Conservation (phyloP, 2,329 filamentous ascomycete genomes). For the Sporothrix brunneoviolacea region DNA sequence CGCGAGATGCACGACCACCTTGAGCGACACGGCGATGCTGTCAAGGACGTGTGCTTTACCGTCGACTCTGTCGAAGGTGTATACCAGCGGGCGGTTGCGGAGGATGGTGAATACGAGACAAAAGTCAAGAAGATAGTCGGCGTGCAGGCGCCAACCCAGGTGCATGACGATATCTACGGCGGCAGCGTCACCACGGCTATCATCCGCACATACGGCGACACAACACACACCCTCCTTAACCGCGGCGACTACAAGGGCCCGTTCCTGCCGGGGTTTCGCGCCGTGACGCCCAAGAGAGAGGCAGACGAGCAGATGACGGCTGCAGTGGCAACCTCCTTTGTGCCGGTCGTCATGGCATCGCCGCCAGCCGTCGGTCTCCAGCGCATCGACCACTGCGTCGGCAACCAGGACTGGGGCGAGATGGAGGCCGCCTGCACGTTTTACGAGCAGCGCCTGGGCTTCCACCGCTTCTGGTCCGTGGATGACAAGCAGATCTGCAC, state of each 20-base stretch:
- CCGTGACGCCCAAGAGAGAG: slow-evolving; percentile 35
- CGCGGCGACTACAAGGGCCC: slow-evolving; percentile 61
- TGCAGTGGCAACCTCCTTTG: slow-evolving; percentile 9
- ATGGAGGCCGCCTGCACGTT: slow-evolving; percentile 63
- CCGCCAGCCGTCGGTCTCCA: slow-evolving; percentile 62
- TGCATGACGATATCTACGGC: slow-evolving; percentile 55
- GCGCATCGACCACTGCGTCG: slow-evolving; percentile 92
- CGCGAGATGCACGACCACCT: slow-evolving; percentile 75
- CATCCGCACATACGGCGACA: slow-evolving; percentile 90
- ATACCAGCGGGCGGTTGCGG: slow-evolving; percentile 63
- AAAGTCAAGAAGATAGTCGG: slow-evolving; percentile 26
- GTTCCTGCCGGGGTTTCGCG: slow-evolving; percentile 78
- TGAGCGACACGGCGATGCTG: slow-evolving; percentile 82
- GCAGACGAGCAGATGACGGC: slow-evolving; percentile 9
- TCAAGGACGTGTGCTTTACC: slow-evolving; percentile 93
- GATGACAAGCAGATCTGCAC: slow-evolving; percentile 91
- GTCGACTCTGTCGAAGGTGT: slow-evolving; percentile 83
- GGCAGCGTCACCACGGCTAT: slow-evolving; percentile 68
- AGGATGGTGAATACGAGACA: slow-evolving; percentile 42
- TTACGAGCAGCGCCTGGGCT: slow-evolving; percentile 83
- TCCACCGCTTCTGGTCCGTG: slow-evolving; percentile 96
- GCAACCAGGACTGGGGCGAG: slow-evolving; percentile 92
- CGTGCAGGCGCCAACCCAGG: slow-evolving; percentile 52
- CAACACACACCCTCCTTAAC: slow-evolving; percentile 85
- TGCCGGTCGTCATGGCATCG: slow-evolving; percentile 35